A percentile compares a stretch with the other conserved stretches of the same genome.
Conservation (phyloP, 2,329 filamentous ascomycete species). For the Aspergillus sergii region DNA sequence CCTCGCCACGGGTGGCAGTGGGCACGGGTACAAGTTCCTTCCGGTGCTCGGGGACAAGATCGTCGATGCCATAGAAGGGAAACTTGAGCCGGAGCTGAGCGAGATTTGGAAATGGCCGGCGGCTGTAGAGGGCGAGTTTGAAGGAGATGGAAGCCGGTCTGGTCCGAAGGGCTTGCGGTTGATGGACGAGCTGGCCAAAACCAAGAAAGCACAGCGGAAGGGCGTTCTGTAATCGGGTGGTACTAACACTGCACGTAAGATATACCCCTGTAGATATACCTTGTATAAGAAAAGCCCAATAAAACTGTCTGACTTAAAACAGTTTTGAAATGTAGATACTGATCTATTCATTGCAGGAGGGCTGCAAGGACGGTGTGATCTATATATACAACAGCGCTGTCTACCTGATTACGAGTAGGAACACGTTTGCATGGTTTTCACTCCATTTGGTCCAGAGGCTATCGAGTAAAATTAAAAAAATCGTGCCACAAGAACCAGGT, state of each 20-base stretch:
- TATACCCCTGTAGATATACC: constrained; percentile 5
- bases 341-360: too few species aligned
- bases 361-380: too few species aligned
- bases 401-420: background rate
- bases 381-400: too few species aligned
- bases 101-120: constrained; percentile 48
- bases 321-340: background rate
- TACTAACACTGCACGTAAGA: background rate
- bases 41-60: constrained; percentile 57
- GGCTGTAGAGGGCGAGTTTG: constrained; percentile 25
- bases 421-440: background rate
- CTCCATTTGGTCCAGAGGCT: constrained; percentile 1
- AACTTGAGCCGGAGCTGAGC: constrained; percentile 43
- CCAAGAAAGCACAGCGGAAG: constrained; percentile 23
- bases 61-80: constrained; percentile 49
- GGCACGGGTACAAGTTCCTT: constrained; percentile 59
- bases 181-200: constrained; percentile 42
- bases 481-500: constrained; percentile 1
- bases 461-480: background rate
- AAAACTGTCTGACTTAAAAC: background rate
- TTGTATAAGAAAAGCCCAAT: background rate
- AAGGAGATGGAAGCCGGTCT: constrained; percentile 43
- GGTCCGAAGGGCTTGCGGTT: constrained; percentile 38
- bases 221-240: constrained; percentile 26
- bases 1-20: constrained; percentile 55